Evolutionary conservation across 108 stramenopile genomes (phyloP), one percentile per base, ranked within the genome.

Genomic region (Cyclotella kingstonii): DNA sequence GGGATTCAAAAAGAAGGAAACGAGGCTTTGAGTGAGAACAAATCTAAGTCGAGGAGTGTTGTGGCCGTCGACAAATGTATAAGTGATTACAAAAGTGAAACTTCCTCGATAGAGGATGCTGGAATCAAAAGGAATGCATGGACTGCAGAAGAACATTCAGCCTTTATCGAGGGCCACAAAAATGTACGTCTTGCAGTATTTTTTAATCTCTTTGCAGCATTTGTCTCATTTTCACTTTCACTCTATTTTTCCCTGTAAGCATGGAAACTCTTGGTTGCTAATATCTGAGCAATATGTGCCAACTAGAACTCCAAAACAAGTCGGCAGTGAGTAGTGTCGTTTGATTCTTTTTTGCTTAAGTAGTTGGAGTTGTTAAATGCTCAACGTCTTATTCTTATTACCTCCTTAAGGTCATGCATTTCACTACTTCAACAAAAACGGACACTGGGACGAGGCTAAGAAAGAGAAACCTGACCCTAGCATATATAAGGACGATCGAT

Each of bases 121-220:
- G 51, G 18, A 10, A 44, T 31, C 23, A 29, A 51, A 6, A 54
- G 44, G 23, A 95, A 95, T 5, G 84, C 95, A 17, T 98, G 98
- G 98, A 95, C 95, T 7, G 61, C 70, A 27, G 79, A 89, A 47
- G 98, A 98, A 57, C 98, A 97, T 71, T 63, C 77, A 26, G 80
- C 73, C 10, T 99, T 99, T 66, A 53, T 53, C 29, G 31, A 34
- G 23, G 51, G 69, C 53, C 54, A 70, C 23, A 46, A 54, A 28
- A 7, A 36, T 9, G 36, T 36, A 36, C 7, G 36, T 11, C 36
- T 9, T 36, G 7, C 36, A 47, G 7, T 11, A 36, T 9, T 11
- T 7, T 36, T 36, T 11, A 7, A 36, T 36, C 36, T 11, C 36
- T 36, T 11, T 36, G 9, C 36, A 36, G 11, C 11, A 36, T 36